A percentile compares a stretch with the other conserved stretches of the same genome.
These are phyloP conservation scores for Heterobasidion annosum DNA, from an alignment of 1,284 basidiomycete genomes.

Conservation along the genomic window DNA sequence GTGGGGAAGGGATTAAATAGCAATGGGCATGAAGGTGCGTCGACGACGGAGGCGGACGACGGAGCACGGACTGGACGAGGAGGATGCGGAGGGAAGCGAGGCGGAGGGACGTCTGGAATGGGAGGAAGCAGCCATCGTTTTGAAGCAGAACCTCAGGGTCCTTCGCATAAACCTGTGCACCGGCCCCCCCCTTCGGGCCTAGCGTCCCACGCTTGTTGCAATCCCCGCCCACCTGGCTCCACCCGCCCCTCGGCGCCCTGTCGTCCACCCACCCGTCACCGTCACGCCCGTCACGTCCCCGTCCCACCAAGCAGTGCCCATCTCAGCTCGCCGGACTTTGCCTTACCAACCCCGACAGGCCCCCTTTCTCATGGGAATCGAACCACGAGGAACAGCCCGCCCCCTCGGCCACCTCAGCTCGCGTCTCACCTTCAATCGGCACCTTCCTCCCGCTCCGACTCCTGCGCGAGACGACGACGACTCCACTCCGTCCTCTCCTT, in stretches of 20 bases:
- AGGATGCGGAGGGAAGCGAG: background rate
- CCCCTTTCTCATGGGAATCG: slow-evolving; percentile 14
- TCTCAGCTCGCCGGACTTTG: slow-evolving; percentile 8
- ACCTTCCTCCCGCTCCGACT: slow-evolving; percentile 4
- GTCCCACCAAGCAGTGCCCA: slow-evolving; percentile 1
- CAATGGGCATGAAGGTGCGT: slow-evolving; percentile 5
- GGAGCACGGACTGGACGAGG: slow-evolving; percentile 7
- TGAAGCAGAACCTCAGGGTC: slow-evolving; percentile 14
- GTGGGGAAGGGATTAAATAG: slow-evolving; percentile 6
- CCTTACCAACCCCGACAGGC: slow-evolving; percentile 1
- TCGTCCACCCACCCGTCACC: background rate
- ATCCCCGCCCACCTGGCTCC: background rate
- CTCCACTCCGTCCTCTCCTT: background rate
- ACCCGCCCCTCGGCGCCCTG: background rate
- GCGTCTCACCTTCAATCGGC: slow-evolving; percentile 3
- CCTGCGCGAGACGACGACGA: background rate
- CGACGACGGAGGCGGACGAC: slow-evolving; percentile 3
- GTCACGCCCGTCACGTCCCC: slow-evolving; percentile 1
- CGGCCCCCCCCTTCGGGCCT: slow-evolving; percentile 7
- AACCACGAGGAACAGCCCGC: slow-evolving; percentile 8
- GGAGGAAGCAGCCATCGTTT: slow-evolving; percentile 5
- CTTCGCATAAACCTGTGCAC: slow-evolving; percentile 12
- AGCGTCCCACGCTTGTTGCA: slow-evolving; percentile 6
- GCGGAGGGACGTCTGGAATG: background rate
- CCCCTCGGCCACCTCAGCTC: slow-evolving; percentile 1